These are phyloP conservation scores for Dictyostelium brefeldianum DNA, from an alignment of 78 protist genomes.

Conservation along the genomic window DNA sequence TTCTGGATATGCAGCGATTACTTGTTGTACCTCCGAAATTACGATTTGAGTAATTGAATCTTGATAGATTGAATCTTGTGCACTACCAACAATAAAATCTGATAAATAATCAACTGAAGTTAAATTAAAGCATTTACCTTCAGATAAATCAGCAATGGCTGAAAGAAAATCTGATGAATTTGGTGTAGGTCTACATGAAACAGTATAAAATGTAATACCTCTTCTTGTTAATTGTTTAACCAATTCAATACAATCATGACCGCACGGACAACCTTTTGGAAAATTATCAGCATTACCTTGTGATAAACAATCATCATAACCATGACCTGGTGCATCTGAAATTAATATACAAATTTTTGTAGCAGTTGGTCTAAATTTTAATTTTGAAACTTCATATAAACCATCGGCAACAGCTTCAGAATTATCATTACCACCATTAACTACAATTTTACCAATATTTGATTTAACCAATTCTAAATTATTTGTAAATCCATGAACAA, in stretches of 20 bases:
- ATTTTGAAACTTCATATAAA: conserved; percentile 18
- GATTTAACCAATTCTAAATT: neutral
- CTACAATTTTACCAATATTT: neutral
- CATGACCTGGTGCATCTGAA: conserved; percentile 69
- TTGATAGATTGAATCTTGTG: conserved; percentile 29
- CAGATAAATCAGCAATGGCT: conserved; percentile 41
- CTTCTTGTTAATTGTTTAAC: neutral
- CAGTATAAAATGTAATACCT: conserved; percentile 58
- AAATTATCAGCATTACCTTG: neutral
- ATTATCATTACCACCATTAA: conserved; percentile 32
- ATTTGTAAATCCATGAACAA: conserved; percentile 21
- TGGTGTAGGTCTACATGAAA: conserved; percentile 14
- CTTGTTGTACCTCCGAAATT: neutral
- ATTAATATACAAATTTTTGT: conserved; percentile 49
- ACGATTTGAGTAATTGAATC: conserved; percentile 28
- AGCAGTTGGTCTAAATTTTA: neutral
- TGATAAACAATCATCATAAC: neutral
- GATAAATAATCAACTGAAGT: neutral
- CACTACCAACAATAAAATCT: conserved; percentile 32
- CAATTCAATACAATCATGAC: conserved; percentile 8
- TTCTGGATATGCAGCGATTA: neutral
- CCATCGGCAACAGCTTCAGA: conserved; percentile 79
- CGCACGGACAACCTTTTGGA: conserved; percentile 75
- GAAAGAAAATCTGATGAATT: neutral
- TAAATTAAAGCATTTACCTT: conserved; percentile 24